Base-by-base conservation (phyloP, 495 filamentous ascomycete genomes). In the Penicillium parvum region DNA sequence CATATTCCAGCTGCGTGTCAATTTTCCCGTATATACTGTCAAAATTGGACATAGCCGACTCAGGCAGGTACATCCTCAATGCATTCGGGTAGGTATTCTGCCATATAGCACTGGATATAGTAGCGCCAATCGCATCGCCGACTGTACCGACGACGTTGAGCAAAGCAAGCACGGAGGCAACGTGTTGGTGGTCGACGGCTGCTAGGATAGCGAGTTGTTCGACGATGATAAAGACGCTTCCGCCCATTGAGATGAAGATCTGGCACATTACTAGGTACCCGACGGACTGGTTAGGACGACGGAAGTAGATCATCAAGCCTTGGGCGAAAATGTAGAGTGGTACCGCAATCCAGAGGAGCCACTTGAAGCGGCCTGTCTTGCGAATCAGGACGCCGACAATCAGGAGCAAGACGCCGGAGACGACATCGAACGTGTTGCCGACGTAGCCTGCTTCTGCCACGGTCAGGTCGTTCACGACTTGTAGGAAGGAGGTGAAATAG, bases 221-320 rank as follows among this genome's bases (percentile, higher is more conserved):
- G 45, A 64, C 66, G 50, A 88, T 78, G 37, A 86, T 63, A 11
- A 83, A 60, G 4, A 71, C 72, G 12, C 74, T 69, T 1, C 81
- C 82, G 9, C 68, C 66, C 30, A 88, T 65, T 22, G 84, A 76
- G 50, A 87, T 81, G 64, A 86, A 79, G 55, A 89, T 79, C 60
- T 90, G 77, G 50, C 76, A 83, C 77, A 86, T 83, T 52, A 86
- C 66, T 18, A 89, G 68, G 52, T 82, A 85, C 8, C 81, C 83
- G 27, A 87, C 62, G 28, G 63, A 49, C n/a, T 61, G 61, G 34
- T 72, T 66, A 26, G 77, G 71, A 14, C 78, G 73, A 18, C 85
- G 81, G 75, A 86, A 88, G 50, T 66, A 70, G 55, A 73, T 84
- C 72, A 86, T 76, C 32, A 85, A 72, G 16, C 83, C 76, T 7